Conservation (phyloP, 2,329 filamentous ascomycete species). For the Alternaria sp. region DNA sequence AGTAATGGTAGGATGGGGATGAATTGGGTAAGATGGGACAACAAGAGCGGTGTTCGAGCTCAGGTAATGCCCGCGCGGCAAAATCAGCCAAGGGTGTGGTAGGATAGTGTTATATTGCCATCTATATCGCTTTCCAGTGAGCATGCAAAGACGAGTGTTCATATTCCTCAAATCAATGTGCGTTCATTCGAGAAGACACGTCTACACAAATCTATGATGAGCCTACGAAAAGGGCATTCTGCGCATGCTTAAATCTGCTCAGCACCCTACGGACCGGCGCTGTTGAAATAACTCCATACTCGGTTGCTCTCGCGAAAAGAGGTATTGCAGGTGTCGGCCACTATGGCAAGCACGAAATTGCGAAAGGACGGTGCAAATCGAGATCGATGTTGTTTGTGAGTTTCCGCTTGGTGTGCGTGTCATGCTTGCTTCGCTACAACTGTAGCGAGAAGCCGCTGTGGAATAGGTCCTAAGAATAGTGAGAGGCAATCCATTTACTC, state of each 20-base stretch:
- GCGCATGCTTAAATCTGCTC: background rate
- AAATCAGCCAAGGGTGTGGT: background rate
- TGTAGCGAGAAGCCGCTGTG: background rate
- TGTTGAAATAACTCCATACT: no score
- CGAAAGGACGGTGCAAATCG: background rate
- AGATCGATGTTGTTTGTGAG: background rate
- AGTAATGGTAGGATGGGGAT: background rate
- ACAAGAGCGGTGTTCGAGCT: background rate
- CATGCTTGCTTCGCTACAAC: background rate
- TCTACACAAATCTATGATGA: background rate
- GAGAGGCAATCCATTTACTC: background rate
- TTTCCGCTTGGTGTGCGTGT: background rate
- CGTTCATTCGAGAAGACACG: background rate
- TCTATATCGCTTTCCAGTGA: background rate
- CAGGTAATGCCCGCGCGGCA: background rate
- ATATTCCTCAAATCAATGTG: background rate
- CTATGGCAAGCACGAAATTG: background rate
- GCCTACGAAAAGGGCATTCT: background rate
- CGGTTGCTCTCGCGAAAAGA: background rate
- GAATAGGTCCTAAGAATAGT: background rate
- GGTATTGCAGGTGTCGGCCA: no score
- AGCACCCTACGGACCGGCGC: background rate
- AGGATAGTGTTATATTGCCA: background rate
- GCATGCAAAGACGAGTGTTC: background rate
- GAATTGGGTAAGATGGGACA: background rate